Conservation (phyloP, 129 eudicot genomes). For the Centella asiatica region DNA sequence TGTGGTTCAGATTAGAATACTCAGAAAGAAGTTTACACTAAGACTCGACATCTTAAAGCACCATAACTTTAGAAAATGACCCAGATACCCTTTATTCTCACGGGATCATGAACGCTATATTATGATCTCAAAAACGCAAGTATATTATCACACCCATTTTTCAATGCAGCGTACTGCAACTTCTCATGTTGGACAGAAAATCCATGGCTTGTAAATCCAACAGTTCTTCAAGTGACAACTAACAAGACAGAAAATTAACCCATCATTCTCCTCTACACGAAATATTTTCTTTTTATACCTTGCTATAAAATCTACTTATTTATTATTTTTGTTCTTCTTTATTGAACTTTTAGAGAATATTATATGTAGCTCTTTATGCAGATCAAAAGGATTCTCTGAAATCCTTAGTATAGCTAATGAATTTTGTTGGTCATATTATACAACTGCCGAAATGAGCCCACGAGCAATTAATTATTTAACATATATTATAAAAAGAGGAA, state of each 20-base stretch:
- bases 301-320: too few species aligned
- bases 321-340: too few species aligned
- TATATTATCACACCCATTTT: conserved; percentile 7
- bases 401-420: background rate
- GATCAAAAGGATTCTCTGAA: background rate
- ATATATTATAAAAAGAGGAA: background rate
- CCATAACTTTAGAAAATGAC: background rate
- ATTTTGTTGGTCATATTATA: too few species aligned
- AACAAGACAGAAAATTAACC: background rate
- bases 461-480: background rate
- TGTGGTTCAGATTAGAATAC: conserved; percentile 20
- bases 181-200: background rate
- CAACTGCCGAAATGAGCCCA: background rate
- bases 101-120: background rate
- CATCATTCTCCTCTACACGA: background rate
- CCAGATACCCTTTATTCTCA: background rate
- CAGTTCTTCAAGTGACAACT: background rate
- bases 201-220: conserved; percentile 1
- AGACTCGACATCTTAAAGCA: background rate
- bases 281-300: background rate
- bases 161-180: background rate
- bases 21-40: background rate
- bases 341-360: too few species aligned
- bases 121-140: background rate
- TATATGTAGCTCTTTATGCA: too few species aligned